These are phyloP conservation scores for Thraustotheca clavata DNA, from an alignment of 352 stramenopile species.

Conservation along the genomic window DNA sequence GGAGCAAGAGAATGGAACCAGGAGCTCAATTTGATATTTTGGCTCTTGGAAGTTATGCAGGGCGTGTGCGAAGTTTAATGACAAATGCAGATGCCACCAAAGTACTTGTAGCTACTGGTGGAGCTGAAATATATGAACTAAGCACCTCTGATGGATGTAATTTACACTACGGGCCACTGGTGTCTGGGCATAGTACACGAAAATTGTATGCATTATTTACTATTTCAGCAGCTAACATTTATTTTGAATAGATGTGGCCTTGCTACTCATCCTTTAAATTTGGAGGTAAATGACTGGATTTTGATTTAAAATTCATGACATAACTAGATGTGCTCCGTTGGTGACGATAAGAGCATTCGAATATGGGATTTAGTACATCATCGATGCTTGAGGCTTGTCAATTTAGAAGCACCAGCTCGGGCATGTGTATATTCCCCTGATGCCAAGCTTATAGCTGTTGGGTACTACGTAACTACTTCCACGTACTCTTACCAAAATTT, in stretches of 20 bases:
- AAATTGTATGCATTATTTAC: slow-evolving; percentile 47
- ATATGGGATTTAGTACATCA: slow-evolving; percentile 25
- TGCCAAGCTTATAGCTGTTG: slow-evolving; percentile 65
- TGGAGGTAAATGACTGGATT: slow-evolving; percentile 24
- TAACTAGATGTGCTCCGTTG: slow-evolving; percentile 22
- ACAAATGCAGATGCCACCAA: slow-evolving; percentile 61
- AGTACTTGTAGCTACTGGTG: slow-evolving; percentile 78
- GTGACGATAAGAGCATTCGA: slow-evolving; percentile 26
- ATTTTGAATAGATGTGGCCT: slow-evolving; percentile 37
- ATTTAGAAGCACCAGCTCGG: slow-evolving; percentile 62
- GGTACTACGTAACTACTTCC: slow-evolving; percentile 44
- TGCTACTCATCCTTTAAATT: slow-evolving; percentile 46
- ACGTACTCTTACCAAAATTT: neutral
- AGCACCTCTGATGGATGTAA: slow-evolving; percentile 66
- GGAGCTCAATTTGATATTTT: slow-evolving; percentile 68
- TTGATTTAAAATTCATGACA: slow-evolving; percentile 26
- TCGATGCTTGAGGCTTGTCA: slow-evolving; percentile 27
- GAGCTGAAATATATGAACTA: slow-evolving; percentile 85
- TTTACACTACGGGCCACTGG: slow-evolving; percentile 65
- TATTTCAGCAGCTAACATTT: neutral
- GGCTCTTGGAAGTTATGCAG: slow-evolving; percentile 46
- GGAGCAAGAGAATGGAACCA: slow-evolving; percentile 65
- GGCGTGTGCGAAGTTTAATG: slow-evolving; percentile 46
- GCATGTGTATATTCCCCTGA: slow-evolving; percentile 77
- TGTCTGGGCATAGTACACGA: slow-evolving; percentile 68